Evolutionary conservation across 2,329 filamentous ascomycete species (phyloP).

Genomic region (Hypoxylon sp.): DNA sequence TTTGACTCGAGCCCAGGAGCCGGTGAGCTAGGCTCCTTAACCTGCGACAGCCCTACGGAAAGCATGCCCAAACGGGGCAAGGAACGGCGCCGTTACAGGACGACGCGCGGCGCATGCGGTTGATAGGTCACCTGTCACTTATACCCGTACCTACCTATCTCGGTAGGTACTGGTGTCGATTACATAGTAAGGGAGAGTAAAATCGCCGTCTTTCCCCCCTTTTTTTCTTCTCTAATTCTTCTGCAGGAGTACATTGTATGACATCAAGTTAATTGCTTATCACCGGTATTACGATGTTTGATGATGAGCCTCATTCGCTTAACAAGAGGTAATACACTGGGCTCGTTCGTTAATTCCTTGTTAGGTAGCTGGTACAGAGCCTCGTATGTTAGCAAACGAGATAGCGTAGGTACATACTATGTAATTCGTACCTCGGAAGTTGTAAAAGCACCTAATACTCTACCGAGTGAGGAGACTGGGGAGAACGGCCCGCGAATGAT

Average conservation of each 20-base stretch:
- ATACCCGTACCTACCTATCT: constrained; percentile 39
- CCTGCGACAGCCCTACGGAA: constrained; percentile 43
- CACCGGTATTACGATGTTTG: constrained; percentile 24
- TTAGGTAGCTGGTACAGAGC: background rate
- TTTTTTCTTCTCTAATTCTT: constrained; percentile 14
- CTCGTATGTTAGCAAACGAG: constrained; percentile 21
- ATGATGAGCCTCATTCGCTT: constrained; percentile 34
- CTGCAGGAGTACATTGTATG: constrained; percentile 2
- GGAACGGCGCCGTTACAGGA: constrained; percentile 37
- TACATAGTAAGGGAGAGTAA: constrained; percentile 40
- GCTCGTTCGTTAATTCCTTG: constrained; percentile 7
- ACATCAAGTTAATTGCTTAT: constrained; percentile 1
- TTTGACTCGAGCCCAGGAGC: constrained; percentile 17
- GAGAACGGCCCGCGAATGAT: constrained; percentile 42
- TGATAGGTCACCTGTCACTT: constrained; percentile 42
- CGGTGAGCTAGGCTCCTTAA: constrained; percentile 33
- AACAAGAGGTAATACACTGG: background rate
- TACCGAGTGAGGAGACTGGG: constrained; percentile 43
- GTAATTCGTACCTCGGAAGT: constrained; percentile 21
- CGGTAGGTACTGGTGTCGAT: constrained; percentile 41
- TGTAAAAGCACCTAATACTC: constrained; percentile 26
- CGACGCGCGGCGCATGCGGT: constrained; percentile 42
- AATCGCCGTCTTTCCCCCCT: constrained; percentile 16
- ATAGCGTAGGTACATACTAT: background rate
- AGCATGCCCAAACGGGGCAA: constrained; percentile 39